These are phyloP conservation scores for Leccinellum albellum DNA, from an alignment of 768 basidiomycete genomes.

Conservation along the genomic window DNA sequence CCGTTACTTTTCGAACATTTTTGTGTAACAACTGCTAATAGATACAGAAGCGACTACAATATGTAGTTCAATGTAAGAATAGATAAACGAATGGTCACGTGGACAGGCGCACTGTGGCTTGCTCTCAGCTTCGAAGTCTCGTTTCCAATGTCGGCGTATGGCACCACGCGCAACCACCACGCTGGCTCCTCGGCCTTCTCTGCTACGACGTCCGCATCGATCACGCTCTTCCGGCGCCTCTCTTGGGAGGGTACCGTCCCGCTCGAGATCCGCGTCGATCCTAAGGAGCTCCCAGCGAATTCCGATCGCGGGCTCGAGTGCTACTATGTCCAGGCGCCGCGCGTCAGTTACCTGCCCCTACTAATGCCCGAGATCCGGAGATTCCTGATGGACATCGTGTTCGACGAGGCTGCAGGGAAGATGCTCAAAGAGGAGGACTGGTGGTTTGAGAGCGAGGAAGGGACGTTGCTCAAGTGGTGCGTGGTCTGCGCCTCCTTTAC, in stretches of 20 bases:
- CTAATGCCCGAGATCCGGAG: slow-evolving; percentile 84
- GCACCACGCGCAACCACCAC: slow-evolving; percentile 48
- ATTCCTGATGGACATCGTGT: slow-evolving; percentile 88
- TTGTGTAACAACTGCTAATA: too few relatives aligned
- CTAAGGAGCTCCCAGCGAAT: slow-evolving; percentile 85
- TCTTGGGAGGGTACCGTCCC: slow-evolving; percentile 92
- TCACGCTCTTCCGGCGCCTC: slow-evolving; percentile 80
- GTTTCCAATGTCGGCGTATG: slow-evolving; percentile 59
- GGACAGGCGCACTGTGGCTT: neutral
- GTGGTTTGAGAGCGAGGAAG: slow-evolving; percentile 95
- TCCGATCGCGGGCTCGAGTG: slow-evolving; percentile 86
- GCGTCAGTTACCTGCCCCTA: slow-evolving; percentile 91
- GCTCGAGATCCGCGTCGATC: slow-evolving; percentile 83
- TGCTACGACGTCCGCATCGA: slow-evolving; percentile 55
- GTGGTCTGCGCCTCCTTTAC: slow-evolving; percentile 21
- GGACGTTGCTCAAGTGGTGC: slow-evolving; percentile 82
- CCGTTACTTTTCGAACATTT: neutral
- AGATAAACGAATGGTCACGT: too few relatives aligned
- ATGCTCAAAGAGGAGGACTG: slow-evolving; percentile 83
- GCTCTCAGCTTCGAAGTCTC: neutral
- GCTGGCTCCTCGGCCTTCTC: slow-evolving; percentile 42
- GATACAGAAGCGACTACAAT: too few relatives aligned
- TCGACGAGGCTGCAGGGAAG: slow-evolving; percentile 80
- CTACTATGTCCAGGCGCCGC: slow-evolving; percentile 86
- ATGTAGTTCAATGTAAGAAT: too few relatives aligned